These are phyloP conservation scores for Coniochaeta prunicola DNA, from an alignment of 2,329 filamentous ascomycete genomes.

Conservation along the genomic window DNA sequence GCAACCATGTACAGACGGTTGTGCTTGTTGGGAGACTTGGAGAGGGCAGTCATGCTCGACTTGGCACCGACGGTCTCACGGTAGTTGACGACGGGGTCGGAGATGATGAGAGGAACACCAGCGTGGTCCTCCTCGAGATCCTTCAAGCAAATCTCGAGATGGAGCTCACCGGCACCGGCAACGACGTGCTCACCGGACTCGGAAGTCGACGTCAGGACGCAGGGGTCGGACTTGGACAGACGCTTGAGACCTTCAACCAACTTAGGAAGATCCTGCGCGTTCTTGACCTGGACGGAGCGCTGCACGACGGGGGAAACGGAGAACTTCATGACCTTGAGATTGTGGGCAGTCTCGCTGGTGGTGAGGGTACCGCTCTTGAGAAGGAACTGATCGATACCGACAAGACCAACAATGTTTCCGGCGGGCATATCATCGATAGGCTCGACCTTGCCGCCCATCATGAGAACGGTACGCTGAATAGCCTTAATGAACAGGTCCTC, in stretches of 20 bases:
- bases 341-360: slow-evolving; percentile 95
- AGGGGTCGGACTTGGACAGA: slow-evolving; percentile 99
- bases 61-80: slow-evolving; percentile 84
- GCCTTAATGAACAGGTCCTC: slow-evolving; percentile 99
- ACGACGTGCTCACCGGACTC: slow-evolving; percentile 98
- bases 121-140: slow-evolving; percentile 99
- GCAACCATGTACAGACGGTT: slow-evolving; percentile 98
- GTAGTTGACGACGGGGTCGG: slow-evolving; percentile 97
- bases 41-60: slow-evolving; percentile 93
- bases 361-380: slow-evolving; percentile 99
- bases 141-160: slow-evolving; percentile 99
- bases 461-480: slow-evolving; percentile 98
- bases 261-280: slow-evolving; percentile 99
- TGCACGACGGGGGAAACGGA: slow-evolving; percentile 98
- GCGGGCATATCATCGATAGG: slow-evolving; percentile 98
- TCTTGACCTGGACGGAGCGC: slow-evolving; percentile 99
- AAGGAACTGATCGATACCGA: slow-evolving; percentile 99
- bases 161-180: slow-evolving; percentile 97
- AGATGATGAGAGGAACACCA: slow-evolving; percentile 94
- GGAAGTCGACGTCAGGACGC: slow-evolving; percentile 83
- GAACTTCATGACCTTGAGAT: slow-evolving; percentile 99
- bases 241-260: slow-evolving; percentile 99
- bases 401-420: slow-evolving; percentile 99
- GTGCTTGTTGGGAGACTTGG: slow-evolving; percentile 99
- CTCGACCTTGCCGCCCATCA: slow-evolving; percentile 99